These are phyloP conservation scores for Veloboletus limbatus DNA, from an alignment of 1,284 basidiomycete species.

Conservation along the genomic window DNA sequence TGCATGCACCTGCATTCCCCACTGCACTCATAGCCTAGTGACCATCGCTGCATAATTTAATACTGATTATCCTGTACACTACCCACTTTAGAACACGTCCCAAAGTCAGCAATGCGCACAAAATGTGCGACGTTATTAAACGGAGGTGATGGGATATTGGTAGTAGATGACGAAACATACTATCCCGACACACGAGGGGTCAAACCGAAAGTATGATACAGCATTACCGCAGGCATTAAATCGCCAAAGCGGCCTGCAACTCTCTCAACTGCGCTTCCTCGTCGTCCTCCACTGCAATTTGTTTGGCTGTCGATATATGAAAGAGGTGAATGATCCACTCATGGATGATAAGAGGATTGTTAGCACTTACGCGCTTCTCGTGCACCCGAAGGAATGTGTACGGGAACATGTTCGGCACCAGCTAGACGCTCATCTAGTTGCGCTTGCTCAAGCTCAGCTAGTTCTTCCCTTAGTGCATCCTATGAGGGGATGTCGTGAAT, in stretches of 20 bases:
- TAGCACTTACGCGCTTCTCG: conserved; percentile 53
- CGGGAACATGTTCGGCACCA: conserved; percentile 88
- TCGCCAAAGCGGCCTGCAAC: conserved; percentile 88
- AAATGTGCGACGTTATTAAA: conserved; percentile 27
- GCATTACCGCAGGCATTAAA: conserved; percentile 46
- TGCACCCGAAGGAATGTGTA: conserved; percentile 76
- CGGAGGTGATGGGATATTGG: conserved; percentile 32
- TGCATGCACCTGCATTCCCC: conserved; percentile 29
- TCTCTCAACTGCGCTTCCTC: conserved; percentile 91
- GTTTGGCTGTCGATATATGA: conserved; percentile 15
- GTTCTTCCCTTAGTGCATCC: conserved; percentile 82
- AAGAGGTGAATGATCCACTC: conserved; percentile 6
- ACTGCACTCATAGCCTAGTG: conserved; percentile 32
- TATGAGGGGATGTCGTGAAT: conserved; percentile 37
- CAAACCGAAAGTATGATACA: conserved; percentile 11
- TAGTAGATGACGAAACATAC: conserved; percentile 32
- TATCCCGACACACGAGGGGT: conserved; percentile 11
- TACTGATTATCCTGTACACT: conserved; percentile 39
- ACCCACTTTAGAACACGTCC: conserved; percentile 24
- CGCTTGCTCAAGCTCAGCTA: conserved; percentile 91
- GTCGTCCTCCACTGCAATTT: conserved; percentile 75
- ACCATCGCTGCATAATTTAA: conserved; percentile 37
- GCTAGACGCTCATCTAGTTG: conserved; percentile 85
- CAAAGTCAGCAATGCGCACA: conserved; percentile 22
- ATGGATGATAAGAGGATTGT: conserved; percentile 1